Conservation (phyloP, 208 protist species). For the Leishmania amazonensis region DNA sequence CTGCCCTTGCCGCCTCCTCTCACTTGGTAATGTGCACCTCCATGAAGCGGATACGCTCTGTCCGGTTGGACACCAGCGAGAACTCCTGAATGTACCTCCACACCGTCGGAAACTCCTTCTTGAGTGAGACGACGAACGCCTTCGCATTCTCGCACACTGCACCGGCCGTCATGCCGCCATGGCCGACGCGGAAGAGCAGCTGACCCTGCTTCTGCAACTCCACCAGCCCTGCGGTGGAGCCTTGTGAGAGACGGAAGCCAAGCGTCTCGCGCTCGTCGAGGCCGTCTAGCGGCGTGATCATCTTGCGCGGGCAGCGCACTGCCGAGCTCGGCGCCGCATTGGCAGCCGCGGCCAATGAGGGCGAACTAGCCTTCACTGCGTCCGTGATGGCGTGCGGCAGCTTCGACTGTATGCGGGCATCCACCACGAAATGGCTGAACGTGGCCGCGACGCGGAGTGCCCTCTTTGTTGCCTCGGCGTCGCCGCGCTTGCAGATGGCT, state of each 20-base stretch:
- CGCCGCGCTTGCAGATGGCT: constrained; percentile 75
- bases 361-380: constrained; percentile 11
- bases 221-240: constrained; percentile 44
- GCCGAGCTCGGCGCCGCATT: constrained; percentile 1
- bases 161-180: constrained; percentile 85
- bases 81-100: constrained; percentile 87
- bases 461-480: constrained; percentile 55
- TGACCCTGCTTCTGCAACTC: constrained; percentile 45
- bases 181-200: constrained; percentile 72
- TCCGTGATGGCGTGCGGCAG: constrained; percentile 59
- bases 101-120: constrained; percentile 79
- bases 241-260: constrained; percentile 72
- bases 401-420: constrained; percentile 67
- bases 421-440: constrained; percentile 83
- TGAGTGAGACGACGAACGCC: constrained; percentile 67
- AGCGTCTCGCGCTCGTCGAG: constrained; percentile 65
- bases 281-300: constrained; percentile 54
- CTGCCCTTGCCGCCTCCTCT: constrained; percentile 7
- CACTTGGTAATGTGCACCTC: constrained; percentile 72
- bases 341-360: neutral
- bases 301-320: constrained; percentile 30
- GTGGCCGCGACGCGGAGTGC: constrained; percentile 72
- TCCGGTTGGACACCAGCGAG: constrained; percentile 64
- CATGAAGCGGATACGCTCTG: constrained; percentile 90
- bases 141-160: constrained; percentile 89